Conservation (phyloP, 2,329 filamentous ascomycete genomes). For the Pyricularia sp. region DNA sequence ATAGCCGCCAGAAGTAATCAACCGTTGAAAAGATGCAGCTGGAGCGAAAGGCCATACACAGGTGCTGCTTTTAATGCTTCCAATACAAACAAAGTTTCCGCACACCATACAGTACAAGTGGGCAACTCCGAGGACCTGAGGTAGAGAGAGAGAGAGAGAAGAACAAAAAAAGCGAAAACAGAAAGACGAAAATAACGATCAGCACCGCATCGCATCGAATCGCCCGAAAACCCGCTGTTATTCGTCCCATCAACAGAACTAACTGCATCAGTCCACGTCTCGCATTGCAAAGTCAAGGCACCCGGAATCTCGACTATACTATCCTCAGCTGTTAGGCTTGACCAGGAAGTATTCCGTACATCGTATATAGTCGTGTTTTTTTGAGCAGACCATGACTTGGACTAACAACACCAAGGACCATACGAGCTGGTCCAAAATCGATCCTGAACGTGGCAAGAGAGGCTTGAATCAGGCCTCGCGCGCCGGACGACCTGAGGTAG, state of each 20-base stretch:
- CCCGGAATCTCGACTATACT: background rate
- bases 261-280: background rate
- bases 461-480: background rate
- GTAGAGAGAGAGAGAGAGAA: no score
- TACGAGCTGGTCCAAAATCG: background rate
- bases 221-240: background rate
- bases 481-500: background rate
- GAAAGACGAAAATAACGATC: no score
- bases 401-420: background rate
- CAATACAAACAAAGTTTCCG: no score
- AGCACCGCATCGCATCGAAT: no score
- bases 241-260: background rate
- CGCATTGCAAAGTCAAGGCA: background rate
- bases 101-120: no score
- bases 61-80: no score
- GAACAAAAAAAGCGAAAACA: no score
- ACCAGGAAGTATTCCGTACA: background rate
- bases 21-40: background rate
- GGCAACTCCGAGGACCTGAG: no score
- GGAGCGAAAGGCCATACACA: no score
- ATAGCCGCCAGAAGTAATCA: no score
- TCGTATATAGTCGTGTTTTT: background rate
- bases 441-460: background rate
- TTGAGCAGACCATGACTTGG: background rate
- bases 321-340: background rate